phyloP scores from a whole-genome alignment of 1,284 basidiomycete genomes.

The Ceratobasidium sp. region DNA sequence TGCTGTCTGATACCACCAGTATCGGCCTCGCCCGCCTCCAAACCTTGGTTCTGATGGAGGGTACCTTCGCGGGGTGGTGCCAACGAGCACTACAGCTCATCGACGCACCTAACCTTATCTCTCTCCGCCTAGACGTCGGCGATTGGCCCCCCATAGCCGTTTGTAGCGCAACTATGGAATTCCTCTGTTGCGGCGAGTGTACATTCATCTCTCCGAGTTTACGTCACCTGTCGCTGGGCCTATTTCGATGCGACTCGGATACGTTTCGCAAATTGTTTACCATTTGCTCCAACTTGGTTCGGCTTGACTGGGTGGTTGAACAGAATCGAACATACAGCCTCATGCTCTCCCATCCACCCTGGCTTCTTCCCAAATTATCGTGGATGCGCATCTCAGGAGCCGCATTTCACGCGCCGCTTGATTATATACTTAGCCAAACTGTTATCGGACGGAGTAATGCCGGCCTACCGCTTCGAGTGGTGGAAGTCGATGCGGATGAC shows the following conservation, averaged over 20 bases:
- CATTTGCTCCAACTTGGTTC: not conserved
- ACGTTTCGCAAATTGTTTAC: not conserved
- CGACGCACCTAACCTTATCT: constrained; percentile 4
- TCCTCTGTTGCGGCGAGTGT: not conserved
- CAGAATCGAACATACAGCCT: constrained; percentile 1
- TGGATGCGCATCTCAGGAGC: constrained; percentile 7
- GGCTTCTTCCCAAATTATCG: constrained; percentile 4
- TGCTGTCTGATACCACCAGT: not conserved
- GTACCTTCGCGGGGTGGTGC: not conserved
- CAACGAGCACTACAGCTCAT: not conserved
- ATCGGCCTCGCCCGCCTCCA: not conserved
- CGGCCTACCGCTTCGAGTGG: not conserved
- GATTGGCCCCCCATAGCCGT: not conserved
- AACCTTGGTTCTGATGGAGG: not conserved
- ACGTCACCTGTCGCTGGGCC: not conserved
- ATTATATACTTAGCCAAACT: not conserved
- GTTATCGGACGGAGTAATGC: not conserved
- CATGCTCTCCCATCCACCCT: not conserved
- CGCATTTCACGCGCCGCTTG: not conserved
- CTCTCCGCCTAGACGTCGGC: not conserved
- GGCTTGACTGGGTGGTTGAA: not conserved
- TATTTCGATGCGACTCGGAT: constrained; percentile 2
- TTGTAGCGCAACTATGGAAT: not conserved
- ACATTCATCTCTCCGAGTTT: not conserved
- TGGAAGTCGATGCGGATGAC: not conserved